Evolutionary conservation across 2,329 filamentous ascomycete species (phyloP), one percentile per base, ranked within the genome.

Genomic region (Cordyceps militaris): DNA sequence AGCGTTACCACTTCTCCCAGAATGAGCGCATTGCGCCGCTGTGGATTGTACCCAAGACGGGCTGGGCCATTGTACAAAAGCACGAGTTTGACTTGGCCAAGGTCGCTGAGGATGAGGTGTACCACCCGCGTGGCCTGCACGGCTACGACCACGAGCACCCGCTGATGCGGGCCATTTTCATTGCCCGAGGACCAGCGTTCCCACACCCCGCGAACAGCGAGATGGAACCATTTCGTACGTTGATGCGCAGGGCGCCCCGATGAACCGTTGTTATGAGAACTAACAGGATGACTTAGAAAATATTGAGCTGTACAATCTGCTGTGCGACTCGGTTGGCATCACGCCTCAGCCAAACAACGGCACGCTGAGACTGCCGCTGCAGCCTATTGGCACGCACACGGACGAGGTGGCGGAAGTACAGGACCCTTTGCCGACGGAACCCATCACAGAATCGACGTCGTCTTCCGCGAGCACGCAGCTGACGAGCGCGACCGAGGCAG

Each of bases 101-200:
- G 50, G 89, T 82, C 0, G 79, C 85, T 61, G 77, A 80, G 56
- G 84, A 83, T 0, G 70, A 82, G 13, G 76, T 83, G 0, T 99
- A 97, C 67, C 81, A 87, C 63, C 94, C 94, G 0, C 82, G 81
- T 28, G 94, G 94, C 2, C 75, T 99, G 2, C 94, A 99, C 68
- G 94, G 94, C 1, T 99, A 97, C 68, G 94, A 99, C 69, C 87
- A 96, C 66, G 87, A 96, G 66, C 87, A 99, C 69, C 92, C 93
- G 0, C 77, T 99, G 46, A 99, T 99, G 94, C 80, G 94, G 40
- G 93, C 94, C 0, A 95, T 99, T 44, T 99, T 99, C 66, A 80
- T 97, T 50, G 94, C 94, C 1, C 80, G 90, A 40, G 94, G 94
- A 0, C 94, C 94, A 4, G 92, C 93, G 0, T 99, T 99, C 68